Conservation (phyloP, 2,329 filamentous ascomycete species). For the Ascochyta koolunga region DNA sequence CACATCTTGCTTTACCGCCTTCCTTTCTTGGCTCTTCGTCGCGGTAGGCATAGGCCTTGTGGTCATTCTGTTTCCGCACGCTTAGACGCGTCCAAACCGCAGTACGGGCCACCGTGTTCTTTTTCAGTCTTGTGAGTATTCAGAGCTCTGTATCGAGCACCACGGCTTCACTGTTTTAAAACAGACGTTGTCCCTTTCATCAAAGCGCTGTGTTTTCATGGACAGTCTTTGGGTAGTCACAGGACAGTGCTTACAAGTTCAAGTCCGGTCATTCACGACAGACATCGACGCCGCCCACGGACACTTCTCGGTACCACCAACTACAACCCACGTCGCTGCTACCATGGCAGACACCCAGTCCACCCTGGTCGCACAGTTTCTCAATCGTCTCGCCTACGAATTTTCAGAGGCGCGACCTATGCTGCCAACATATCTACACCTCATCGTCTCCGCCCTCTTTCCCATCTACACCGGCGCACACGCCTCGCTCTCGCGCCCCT, state of each 20-base stretch:
- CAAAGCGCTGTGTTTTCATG: not conserved
- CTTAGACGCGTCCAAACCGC: not conserved
- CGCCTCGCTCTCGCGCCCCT: conserved; percentile 81
- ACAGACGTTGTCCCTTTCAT: not conserved
- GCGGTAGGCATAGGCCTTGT: not conserved
- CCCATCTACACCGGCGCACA: conserved; percentile 87
- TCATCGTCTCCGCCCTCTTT: conserved; percentile 73
- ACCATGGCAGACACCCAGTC: conserved; percentile 41
- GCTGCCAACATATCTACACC: conserved; percentile 64
- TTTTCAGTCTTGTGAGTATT: not conserved
- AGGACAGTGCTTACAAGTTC: no score
- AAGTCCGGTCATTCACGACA: not conserved
- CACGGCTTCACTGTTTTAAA: not conserved
- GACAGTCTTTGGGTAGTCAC: not conserved
- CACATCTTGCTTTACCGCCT: not conserved
- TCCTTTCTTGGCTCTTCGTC: not conserved
- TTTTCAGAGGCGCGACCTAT: conserved; percentile 49
- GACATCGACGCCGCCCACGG: not conserved
- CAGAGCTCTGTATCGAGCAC: not conserved
- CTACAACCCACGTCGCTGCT: not conserved
- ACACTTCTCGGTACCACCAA: not conserved
- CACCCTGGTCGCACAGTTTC: conserved; percentile 35
- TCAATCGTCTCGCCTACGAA: conserved; percentile 50
- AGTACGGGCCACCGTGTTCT: conserved; percentile 13
- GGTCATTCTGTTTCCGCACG: not conserved